phyloP scores from a whole-genome alignment of 495 filamentous ascomycete species.

The Penicillium macrosclerotiorum region DNA sequence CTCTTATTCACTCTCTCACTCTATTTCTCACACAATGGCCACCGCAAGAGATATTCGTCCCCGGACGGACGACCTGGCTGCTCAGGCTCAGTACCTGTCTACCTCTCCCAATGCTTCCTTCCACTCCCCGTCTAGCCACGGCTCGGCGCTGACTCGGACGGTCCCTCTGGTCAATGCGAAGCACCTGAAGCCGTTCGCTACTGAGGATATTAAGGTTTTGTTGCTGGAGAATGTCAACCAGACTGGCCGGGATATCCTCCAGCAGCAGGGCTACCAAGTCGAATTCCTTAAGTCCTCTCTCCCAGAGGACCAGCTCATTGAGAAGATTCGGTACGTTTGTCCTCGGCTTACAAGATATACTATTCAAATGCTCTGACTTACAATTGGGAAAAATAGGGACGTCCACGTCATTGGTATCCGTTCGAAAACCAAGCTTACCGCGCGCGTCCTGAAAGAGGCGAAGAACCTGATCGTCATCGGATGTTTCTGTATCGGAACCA shows the following conservation, averaged over 20 bases:
- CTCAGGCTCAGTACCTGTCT: conserved; percentile 53
- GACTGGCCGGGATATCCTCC: conserved; percentile 79
- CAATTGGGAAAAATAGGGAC: conserved; percentile 52
- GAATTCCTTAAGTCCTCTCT: conserved; percentile 86
- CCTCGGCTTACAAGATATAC: background rate
- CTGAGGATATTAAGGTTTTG: conserved; percentile 92
- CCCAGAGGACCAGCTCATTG: conserved; percentile 88
- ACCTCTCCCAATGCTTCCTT: conserved; percentile 65
- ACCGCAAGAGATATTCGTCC: conserved; percentile 34
- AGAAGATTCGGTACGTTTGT: conserved; percentile 78
- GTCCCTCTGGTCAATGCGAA: conserved; percentile 54
- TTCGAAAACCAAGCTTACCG: conserved; percentile 93
- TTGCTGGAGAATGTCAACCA: conserved; percentile 95
- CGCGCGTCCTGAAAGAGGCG: conserved; percentile 79
- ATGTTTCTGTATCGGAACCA: conserved; percentile 99
- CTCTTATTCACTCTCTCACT: background rate
- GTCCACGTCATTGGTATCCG: conserved; percentile 98
- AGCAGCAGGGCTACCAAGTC: conserved; percentile 89
- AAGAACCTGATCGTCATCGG: conserved; percentile 94
- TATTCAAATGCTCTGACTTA: background rate
- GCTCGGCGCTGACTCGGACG: conserved; percentile 30
- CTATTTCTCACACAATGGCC: conserved; percentile 12
- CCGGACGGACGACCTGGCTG: conserved; percentile 28
- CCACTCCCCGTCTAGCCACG: conserved; percentile 57
- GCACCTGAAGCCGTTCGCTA: conserved; percentile 92